phyloP scores from a whole-genome alignment of 2,329 filamentous ascomycete genomes.

The Acarospora socialis region DNA sequence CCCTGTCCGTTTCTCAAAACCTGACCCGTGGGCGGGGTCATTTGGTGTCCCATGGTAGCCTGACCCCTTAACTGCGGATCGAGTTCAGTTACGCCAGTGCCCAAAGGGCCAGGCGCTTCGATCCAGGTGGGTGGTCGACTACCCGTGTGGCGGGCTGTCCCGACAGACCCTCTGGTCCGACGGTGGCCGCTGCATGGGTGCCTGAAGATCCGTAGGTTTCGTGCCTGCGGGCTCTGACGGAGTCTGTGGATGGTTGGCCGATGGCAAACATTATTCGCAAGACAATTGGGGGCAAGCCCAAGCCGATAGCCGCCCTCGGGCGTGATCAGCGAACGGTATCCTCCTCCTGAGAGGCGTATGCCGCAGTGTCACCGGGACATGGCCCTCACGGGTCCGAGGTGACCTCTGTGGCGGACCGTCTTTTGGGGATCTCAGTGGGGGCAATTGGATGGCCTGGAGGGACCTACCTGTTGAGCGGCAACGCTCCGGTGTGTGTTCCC shows the following conservation, averaged over 20 bases:
- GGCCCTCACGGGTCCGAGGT: constrained; percentile 3
- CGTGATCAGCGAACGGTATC: constrained; percentile 14
- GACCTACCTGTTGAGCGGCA: no score
- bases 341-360: constrained; percentile 14
- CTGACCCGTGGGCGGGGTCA: no score
- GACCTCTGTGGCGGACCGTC: constrained; percentile 12
- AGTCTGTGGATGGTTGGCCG: constrained; percentile 17
- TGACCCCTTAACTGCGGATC: no score
- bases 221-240: constrained; percentile 10
- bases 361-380: constrained; percentile 8
- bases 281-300: constrained; percentile 13
- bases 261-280: constrained; percentile 14
- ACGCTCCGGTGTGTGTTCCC: no score
- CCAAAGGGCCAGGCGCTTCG: no score
- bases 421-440: constrained; percentile 15
- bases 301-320: constrained; percentile 12
- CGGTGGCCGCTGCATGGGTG: neutral
- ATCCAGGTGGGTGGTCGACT: no score
- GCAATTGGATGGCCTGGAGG: constrained; percentile 13
- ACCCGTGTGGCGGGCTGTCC: no score
- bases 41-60: no score
- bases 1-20: no score
- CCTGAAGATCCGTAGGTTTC: constrained; percentile 9
- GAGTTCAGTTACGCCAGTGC: no score
- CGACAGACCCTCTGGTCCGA: no score